Evolutionary conservation across 1,284 basidiomycete genomes (phyloP).

Genomic region (Puccinia novopanici): DNA sequence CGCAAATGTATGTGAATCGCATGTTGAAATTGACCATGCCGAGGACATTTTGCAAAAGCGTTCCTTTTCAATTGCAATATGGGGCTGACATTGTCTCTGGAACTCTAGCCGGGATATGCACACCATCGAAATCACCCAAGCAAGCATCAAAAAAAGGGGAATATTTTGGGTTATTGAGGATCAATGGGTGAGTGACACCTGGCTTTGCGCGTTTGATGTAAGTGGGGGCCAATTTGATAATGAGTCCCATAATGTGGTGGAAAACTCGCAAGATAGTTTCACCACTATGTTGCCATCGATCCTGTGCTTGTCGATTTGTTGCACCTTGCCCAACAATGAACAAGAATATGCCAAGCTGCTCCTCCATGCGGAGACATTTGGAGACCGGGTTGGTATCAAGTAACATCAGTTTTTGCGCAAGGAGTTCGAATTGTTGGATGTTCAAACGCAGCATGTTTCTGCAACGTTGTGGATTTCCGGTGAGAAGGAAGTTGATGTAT

Average conservation of each 20-base stretch:
- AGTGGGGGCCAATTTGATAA: too few relatives aligned
- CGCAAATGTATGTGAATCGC: slow-evolving; percentile 58
- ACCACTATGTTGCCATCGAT: neutral
- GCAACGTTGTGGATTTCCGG: neutral
- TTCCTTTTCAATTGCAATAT: slow-evolving; percentile 57
- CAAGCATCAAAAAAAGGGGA: slow-evolving; percentile 57
- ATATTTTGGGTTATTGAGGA: slow-evolving; percentile 5
- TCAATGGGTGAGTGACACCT: neutral
- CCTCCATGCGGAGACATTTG: neutral
- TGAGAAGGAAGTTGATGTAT: neutral
- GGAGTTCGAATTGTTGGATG: neutral
- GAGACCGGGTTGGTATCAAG: neutral
- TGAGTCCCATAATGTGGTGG: neutral
- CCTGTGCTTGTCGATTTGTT: slow-evolving; percentile 6
- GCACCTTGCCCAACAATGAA: neutral
- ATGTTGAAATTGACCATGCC: slow-evolving; percentile 57
- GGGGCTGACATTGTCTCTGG: slow-evolving; percentile 48
- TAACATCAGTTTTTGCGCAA: neutral
- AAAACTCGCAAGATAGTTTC: neutral
- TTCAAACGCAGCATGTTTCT: neutral
- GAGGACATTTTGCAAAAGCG: slow-evolving; percentile 57
- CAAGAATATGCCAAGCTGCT: slow-evolving; percentile 3
- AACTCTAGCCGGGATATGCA: slow-evolving; percentile 55
- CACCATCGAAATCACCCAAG: slow-evolving; percentile 58
- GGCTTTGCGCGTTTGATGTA: neutral